Base-by-base conservation (phyloP, 257 asterid genomes). In the Ehretia macrophylla region DNA sequence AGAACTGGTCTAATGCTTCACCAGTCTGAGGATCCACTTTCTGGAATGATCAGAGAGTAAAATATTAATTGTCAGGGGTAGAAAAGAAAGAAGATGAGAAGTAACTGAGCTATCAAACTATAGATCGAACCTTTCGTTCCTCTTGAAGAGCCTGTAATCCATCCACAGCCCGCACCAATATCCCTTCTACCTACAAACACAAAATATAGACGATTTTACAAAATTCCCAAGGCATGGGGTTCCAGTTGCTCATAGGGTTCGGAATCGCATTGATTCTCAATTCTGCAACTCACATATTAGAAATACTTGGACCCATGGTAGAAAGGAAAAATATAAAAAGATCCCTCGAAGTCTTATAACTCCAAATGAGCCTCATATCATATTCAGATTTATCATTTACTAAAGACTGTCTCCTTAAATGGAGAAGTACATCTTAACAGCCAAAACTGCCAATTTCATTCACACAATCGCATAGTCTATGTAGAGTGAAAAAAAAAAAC, bases 61-160 rank as follows among this genome's bases (percentile, higher is more conserved):
- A 56, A 17, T 13, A 58, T 46, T 61, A 19, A 62, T 40, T 16
- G 11, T 70, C 66, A 21, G 8, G 38, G 20, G 27, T 58, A 40
- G 60, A 59, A n/a, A 18, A 32, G 18, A 18, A 51, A 17, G 22
- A 59, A 38, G 37, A 22, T n/a, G 38, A 32, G 14, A 46, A 13
- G 32, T n/a, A 53, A 17, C 13, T 14, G 44, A 49, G 63, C 23
- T 62, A 64, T 21, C 52, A 63, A 75, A 59, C 20, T 2, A 55
- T 0, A 58, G 59, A 52, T n/a, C 46, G 55, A 56, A 89, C 99
- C 96, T 77, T 93, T 55, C 95, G 80, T 76, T 93, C 99, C 57
- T 81, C 99, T 72, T 93, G 97, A 68, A 89, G 97, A 60, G 92
- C 87, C 62, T 68, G 95, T 63, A 93, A 68, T 51, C 66, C 97